Evolutionary conservation across 1,284 basidiomycete species (phyloP).

Genomic region (Cryptococcus wingfieldii): DNA sequence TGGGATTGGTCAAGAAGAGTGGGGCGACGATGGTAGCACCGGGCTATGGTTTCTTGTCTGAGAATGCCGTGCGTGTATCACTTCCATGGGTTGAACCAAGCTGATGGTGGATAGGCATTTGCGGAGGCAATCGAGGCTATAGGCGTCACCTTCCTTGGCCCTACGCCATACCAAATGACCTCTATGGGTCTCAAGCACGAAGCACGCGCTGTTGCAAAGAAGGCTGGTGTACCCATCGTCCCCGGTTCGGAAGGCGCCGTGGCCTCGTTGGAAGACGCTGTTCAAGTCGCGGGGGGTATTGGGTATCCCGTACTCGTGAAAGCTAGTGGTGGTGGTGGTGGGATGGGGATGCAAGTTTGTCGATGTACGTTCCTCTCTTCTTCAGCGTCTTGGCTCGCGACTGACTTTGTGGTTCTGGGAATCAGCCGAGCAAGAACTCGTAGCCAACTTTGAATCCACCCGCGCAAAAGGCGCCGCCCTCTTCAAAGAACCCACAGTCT

Average conservation of each 20-base stretch:
- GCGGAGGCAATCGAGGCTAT: slow-evolving; percentile 52
- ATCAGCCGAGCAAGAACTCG: slow-evolving; percentile 49
- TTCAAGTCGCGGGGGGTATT: slow-evolving; percentile 49
- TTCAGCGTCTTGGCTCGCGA: slow-evolving; percentile 35
- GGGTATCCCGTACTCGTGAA: slow-evolving; percentile 58
- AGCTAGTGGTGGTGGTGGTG: slow-evolving; percentile 64
- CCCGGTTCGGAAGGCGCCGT: slow-evolving; percentile 56
- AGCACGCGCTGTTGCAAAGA: slow-evolving; percentile 54
- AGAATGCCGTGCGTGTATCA: slow-evolving; percentile 51
- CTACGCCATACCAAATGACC: slow-evolving; percentile 54
- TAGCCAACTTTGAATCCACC: slow-evolving; percentile 45
- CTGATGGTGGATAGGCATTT: slow-evolving; percentile 44
- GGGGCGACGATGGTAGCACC: slow-evolving; percentile 59
- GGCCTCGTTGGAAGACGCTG: slow-evolving; percentile 50
- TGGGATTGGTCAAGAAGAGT: slow-evolving; percentile 52
- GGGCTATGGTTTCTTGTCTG: slow-evolving; percentile 64
- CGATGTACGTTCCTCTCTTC: slow-evolving; percentile 44
- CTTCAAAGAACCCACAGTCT: slow-evolving; percentile 57
- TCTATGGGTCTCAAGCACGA: slow-evolving; percentile 63
- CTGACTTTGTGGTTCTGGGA: slow-evolving; percentile 1
- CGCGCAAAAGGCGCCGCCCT: slow-evolving; percentile 48
- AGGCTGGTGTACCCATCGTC: slow-evolving; percentile 56
- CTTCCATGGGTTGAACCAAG: not conserved
- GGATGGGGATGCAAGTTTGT: slow-evolving; percentile 63
- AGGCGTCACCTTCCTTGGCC: slow-evolving; percentile 61